A percentile compares a stretch with the other conserved stretches of the same genome.
Evolutionary conservation across 139 green algal genomes (phyloP).

Genomic region (Spirogloea muscicola): DNA sequence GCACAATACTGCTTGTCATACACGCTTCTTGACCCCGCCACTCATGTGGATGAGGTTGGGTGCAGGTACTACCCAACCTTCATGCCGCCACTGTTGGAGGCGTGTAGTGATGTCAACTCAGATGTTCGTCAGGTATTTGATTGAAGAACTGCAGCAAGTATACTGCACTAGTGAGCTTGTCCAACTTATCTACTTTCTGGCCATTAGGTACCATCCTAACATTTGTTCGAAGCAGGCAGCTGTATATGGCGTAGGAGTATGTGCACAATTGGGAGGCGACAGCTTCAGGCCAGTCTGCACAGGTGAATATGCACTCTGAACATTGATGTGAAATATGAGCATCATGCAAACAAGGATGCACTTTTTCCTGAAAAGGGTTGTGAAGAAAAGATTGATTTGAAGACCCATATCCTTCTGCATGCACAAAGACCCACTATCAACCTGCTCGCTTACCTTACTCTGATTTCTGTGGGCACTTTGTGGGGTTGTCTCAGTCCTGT

Average conservation of each 20-base stretch:
- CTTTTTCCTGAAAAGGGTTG: background rate
- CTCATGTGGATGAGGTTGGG: too few species aligned
- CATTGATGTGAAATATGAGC: background rate
- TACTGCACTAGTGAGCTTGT: background rate
- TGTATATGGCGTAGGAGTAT: conserved; percentile 85
- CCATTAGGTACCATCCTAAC: background rate
- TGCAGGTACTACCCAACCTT: conserved; percentile 60
- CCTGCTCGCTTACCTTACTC: too few species aligned
- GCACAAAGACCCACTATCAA: background rate
- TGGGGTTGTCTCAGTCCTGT: background rate
- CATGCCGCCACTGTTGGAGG: conserved; percentile 66
- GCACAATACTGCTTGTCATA: background rate
- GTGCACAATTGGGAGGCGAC: conserved; percentile 56
- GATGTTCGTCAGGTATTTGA: conserved; percentile 61
- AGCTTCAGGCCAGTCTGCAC: conserved; percentile 55
- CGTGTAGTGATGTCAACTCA: conserved; percentile 52
- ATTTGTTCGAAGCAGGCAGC: conserved; percentile 62
- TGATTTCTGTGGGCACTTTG: too few species aligned
- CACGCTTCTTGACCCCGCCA: background rate
- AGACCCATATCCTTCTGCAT: background rate
- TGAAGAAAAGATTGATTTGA: too few species aligned
- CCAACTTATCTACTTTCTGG: background rate
- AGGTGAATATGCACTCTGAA: too few species aligned
- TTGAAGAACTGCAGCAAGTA: background rate
- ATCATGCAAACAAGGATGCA: background rate